Evolutionary conservation across 805 yeast genomes (phyloP).

Genomic region (Jamesozyma spencerorum): DNA sequence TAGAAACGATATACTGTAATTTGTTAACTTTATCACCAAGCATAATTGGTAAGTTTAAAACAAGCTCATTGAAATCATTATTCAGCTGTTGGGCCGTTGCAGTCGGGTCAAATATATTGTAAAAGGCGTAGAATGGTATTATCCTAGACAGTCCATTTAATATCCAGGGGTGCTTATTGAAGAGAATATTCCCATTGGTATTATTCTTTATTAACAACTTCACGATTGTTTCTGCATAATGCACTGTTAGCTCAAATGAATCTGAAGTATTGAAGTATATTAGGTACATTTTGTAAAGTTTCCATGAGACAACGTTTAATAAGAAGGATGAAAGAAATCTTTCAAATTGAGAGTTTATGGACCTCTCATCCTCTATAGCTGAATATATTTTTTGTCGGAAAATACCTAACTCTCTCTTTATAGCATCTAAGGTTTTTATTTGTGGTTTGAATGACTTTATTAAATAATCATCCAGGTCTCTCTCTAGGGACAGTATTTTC

Average conservation of each 20-base stretch:
- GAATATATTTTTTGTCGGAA: conserved; percentile 11
- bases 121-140: conserved; percentile 20
- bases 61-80: conserved; percentile 17
- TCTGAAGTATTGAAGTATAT: conserved; percentile 17
- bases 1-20: conserved; percentile 9
- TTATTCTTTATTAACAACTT: conserved; percentile 15
- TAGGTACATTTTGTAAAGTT: conserved; percentile 17
- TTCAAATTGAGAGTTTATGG: conserved; percentile 17
- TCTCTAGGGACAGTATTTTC: conserved; percentile 27
- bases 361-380: conserved; percentile 5
- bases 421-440: conserved; percentile 23
- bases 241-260: conserved; percentile 13
- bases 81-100: conserved; percentile 14
- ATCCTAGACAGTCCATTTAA: conserved; percentile 15
- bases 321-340: conserved; percentile 17
- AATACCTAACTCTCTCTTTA: conserved; percentile 16
- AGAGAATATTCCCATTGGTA: conserved; percentile 7
- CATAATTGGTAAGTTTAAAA: conserved; percentile 11
- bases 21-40: conserved; percentile 11
- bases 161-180: conserved; percentile 22
- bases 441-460: conserved; percentile 18
- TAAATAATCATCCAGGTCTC: conserved; percentile 23
- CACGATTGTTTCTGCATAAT: conserved; percentile 16
- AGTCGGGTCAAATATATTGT: conserved; percentile 14
- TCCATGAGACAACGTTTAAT: conserved; percentile 21